phyloP scores from a whole-genome alignment of 495 filamentous ascomycete genomes.

The Pseudomonodictys pantanalensis region DNA sequence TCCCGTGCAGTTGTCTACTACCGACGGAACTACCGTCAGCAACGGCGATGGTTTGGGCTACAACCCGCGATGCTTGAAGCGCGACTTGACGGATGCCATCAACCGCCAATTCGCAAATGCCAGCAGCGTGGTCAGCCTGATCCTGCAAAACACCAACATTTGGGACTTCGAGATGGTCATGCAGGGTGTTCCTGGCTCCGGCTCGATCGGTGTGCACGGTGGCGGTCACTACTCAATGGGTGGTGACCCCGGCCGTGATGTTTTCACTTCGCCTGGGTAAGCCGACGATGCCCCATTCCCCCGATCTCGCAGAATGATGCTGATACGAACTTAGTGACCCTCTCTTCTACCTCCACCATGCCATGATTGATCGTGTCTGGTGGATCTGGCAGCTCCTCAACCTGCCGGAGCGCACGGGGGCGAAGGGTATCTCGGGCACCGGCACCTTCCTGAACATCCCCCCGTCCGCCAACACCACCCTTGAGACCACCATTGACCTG shows the following conservation, averaged over 20 bases:
- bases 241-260: conserved; percentile 6
- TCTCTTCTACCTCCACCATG: conserved; percentile 66
- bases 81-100: conserved; percentile 5
- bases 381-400: conserved; percentile 62
- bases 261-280: background rate
- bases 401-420: conserved; percentile 39
- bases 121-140: background rate
- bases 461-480: conserved; percentile 12
- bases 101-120: background rate
- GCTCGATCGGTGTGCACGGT: conserved; percentile 29
- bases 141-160: conserved; percentile 1
- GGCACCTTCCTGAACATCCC: conserved; percentile 10
- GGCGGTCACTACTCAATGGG: conserved; percentile 27
- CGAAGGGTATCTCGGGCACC: conserved; percentile 2
- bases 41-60: conserved; percentile 18
- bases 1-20: conserved; percentile 1
- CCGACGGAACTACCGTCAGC: too few species aligned
- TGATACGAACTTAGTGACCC: conserved; percentile 47
- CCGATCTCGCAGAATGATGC: background rate
- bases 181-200: conserved; percentile 21
- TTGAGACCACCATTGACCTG: conserved; percentile 10
- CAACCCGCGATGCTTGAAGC: conserved; percentile 12
- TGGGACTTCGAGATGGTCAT: conserved; percentile 24
- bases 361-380: conserved; percentile 64
- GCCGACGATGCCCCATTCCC: background rate